These are phyloP conservation scores for Pinus taeda DNA, from an alignment of 75 land plant species.

Conservation along the genomic window DNA sequence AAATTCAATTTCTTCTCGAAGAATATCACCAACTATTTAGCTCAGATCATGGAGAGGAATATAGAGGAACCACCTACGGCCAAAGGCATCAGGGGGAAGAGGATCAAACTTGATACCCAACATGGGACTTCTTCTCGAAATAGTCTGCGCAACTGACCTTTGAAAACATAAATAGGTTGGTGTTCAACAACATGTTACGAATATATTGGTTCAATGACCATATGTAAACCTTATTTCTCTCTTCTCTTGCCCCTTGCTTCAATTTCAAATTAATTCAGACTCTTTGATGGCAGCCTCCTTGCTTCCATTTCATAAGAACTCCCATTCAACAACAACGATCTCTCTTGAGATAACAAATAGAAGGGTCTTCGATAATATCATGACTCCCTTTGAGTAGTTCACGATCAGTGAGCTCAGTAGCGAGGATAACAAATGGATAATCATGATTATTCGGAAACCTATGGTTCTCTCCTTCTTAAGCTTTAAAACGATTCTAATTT, in stretches of 20 bases:
- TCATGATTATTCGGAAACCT: slow-evolving; percentile 24
- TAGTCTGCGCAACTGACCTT: slow-evolving; percentile 36
- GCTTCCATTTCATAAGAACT: slow-evolving; percentile 9
- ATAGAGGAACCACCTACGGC: slow-evolving; percentile 3
- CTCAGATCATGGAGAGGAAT: background rate
- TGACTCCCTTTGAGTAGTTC: slow-evolving; percentile 4
- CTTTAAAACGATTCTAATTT: slow-evolving; percentile 14
- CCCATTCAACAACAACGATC: slow-evolving; percentile 6
- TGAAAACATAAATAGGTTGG: slow-evolving; percentile 43
- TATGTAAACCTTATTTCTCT: slow-evolving; percentile 2
- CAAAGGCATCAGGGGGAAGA: slow-evolving; percentile 68
- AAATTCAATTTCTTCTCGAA: background rate
- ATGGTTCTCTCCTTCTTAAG: slow-evolving; percentile 37
- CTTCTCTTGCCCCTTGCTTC: background rate
- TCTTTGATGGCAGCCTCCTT: background rate
- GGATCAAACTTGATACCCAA: slow-evolving; percentile 53
- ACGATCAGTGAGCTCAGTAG: slow-evolving; percentile 18
- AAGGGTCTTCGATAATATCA: slow-evolving; percentile 26
- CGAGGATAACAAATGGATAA: slow-evolving; percentile 23
- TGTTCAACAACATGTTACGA: slow-evolving; percentile 33
- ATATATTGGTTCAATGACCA: slow-evolving; percentile 32
- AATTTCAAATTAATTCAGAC: background rate
- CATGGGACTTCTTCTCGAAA: slow-evolving; percentile 45
- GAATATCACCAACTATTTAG: background rate
- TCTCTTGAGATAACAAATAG: slow-evolving; percentile 22